A percentile compares a stretch with the other conserved stretches of the same genome.
Conservation (phyloP, 2,329 filamentous ascomycete species). For the Fusarium keratoplasticum region DNA sequence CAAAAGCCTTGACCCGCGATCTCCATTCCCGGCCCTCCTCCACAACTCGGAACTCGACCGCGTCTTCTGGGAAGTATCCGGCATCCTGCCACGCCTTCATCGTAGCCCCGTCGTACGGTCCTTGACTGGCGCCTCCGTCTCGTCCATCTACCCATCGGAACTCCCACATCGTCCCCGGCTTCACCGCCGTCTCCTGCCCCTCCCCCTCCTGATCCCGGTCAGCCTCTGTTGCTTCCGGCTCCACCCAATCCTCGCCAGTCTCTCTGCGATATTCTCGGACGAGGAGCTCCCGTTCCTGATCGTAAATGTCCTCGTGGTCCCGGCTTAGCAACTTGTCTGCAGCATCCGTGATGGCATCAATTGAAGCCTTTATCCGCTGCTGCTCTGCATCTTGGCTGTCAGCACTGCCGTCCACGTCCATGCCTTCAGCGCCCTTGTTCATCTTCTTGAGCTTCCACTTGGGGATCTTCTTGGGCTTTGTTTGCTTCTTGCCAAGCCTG, state of each 20-base stretch:
- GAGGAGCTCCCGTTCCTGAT: slow-evolving; percentile 85
- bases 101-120: slow-evolving; percentile 84
- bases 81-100: slow-evolving; percentile 94
- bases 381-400: slow-evolving; percentile 74
- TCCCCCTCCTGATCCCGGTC: slow-evolving; percentile 37
- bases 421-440: slow-evolving; percentile 65
- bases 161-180: slow-evolving; percentile 72
- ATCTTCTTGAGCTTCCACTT: slow-evolving; percentile 79
- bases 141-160: slow-evolving; percentile 92
- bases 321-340: slow-evolving; percentile 87
- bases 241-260: slow-evolving; percentile 85
- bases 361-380: slow-evolving; percentile 74
- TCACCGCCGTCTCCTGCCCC: slow-evolving; percentile 24
- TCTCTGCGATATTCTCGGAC: slow-evolving; percentile 86
- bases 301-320: slow-evolving; percentile 91
- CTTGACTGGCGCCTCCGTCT: slow-evolving; percentile 82
- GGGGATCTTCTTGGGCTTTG: slow-evolving; percentile 69
- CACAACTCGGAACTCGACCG: slow-evolving; percentile 77
- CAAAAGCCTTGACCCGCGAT: slow-evolving; percentile 61
- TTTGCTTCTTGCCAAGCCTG: slow-evolving; percentile 77
- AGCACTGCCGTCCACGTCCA: slow-evolving; percentile 74
- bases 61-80: slow-evolving; percentile 85
- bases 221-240: slow-evolving; percentile 54
- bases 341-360: slow-evolving; percentile 87
- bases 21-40: slow-evolving; percentile 67